A percentile compares a stretch with the other conserved stretches of the same genome.
These are phyloP conservation scores for Elongisporangium undulatum DNA, from an alignment of 352 stramenopile species.

Conservation along the genomic window DNA sequence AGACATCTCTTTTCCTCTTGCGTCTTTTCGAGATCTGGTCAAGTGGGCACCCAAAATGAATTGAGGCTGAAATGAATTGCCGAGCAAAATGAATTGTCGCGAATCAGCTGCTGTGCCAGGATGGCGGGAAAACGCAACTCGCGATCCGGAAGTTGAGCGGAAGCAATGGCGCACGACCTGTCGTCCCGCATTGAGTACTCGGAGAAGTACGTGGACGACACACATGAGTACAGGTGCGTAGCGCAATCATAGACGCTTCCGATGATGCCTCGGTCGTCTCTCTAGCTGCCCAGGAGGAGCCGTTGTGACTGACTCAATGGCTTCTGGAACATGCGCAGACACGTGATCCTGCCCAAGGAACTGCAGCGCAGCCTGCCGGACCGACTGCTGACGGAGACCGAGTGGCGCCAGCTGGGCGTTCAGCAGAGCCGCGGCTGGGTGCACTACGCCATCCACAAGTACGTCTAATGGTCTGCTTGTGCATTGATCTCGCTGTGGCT, in stretches of 20 bases:
- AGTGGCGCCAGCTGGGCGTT: conserved; percentile 97
- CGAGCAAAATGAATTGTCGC: not conserved
- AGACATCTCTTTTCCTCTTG: conserved; percentile 22
- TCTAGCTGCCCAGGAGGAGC: not conserved
- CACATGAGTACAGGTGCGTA: conserved; percentile 89
- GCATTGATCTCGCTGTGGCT: not conserved
- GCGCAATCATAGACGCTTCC: not conserved
- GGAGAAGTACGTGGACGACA: conserved; percentile 94
- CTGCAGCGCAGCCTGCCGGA: conserved; percentile 96
- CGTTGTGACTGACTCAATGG: not conserved
- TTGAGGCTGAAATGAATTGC: not conserved
- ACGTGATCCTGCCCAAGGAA: conserved; percentile 98
- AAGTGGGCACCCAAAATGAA: conserved; percentile 7
- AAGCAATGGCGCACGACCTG: conserved; percentile 75
- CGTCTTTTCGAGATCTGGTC: conserved; percentile 13
- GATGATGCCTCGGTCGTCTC: not conserved
- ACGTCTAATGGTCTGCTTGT: conserved; percentile 14
- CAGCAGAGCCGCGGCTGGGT: conserved; percentile 98
- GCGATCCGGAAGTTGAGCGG: conserved; percentile 1
- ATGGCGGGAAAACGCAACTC: conserved; percentile 6
- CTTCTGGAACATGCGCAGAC: conserved; percentile 31
- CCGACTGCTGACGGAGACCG: conserved; percentile 93
- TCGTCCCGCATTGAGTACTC: conserved; percentile 94
- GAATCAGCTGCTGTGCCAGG: conserved; percentile 4
- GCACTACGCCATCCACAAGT: conserved; percentile 99